Base-by-base conservation (phyloP, 495 filamentous ascomycete species). In the Aspergillus leporis region DNA sequence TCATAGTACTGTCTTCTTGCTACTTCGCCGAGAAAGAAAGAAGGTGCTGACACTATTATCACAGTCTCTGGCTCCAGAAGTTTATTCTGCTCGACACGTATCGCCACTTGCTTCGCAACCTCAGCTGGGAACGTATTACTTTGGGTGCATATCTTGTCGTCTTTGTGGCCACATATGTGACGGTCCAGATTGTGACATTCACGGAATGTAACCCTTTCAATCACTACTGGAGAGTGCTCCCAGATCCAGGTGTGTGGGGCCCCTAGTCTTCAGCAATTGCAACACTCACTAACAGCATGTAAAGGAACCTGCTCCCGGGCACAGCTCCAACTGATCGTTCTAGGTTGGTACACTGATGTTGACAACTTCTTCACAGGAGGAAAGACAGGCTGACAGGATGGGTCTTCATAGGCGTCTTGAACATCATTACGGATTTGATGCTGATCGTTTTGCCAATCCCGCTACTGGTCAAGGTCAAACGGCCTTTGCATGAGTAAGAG, bases 171-270 rank as follows among this genome's bases (percentile, higher is more conserved):
- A 75, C 72, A 18, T 79, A 73, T 53, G 25, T 76, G 30, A 68
- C 63, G 10, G 64, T 72, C 32, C 68, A 75, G 48, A 55, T 74
- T 10, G 64, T 71, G 43, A 77, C 71, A 0, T 79, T 81, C 60
- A 70, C 70, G 13, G 78, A 81, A 60, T 81, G 78, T 59, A 67
- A 67, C 25, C 78, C 77, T 9, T 66, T 80, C 47, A 53, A 65
- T 28, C 61, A 74, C 13, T 80, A 79, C 55, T 80, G 74, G 75
- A 71, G 74, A 52, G 62, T 76, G 22, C 56, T 72, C 3, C 75
- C 75, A 7, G 65, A 76, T 58, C 74, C 78, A 51, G 76, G 73
- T 47, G 53, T 16, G 43, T 50, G 19, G 14, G 23, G 56, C 28
- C 34, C 22, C 22, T 25, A 31, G 30, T 32, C 3, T 25, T 51